Evolutionary conservation across 768 basidiomycete genomes (phyloP), one percentile per base, ranked within the genome.

Genomic region (Pulveroboletus sp.): DNA sequence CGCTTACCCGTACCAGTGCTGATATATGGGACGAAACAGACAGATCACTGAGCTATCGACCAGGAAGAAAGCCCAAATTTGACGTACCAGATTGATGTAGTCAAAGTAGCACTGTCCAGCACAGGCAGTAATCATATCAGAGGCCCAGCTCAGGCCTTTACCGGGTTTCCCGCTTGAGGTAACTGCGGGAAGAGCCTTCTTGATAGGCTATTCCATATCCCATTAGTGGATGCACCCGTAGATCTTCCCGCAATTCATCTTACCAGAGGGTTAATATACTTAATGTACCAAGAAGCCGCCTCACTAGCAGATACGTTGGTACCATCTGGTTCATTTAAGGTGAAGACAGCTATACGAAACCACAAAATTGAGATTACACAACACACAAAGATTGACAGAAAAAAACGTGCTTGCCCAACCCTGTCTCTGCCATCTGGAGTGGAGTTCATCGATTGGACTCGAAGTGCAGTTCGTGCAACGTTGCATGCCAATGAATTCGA

Each of bases 401-500:
- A n/a, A n/a, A 40, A 7, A 59, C 67, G 3, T 52, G 70, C 67
- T 70, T 27, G 64, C 55, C 68, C 68, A 69, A 6, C 54, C 53
- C 40, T 69, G 65, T 13, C 56, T 24, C 43, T 67, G 19, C 60
- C 65, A 69, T 51, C 69, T 70, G 25, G 62, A 47, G 11, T 56
- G 50, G 17, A 72, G 66, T 17, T 63, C 48, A 6, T 50, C 56
- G 12, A 72, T 60, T 4, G 70, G 70, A 24, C 70, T 72, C 5
- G 70, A 72, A 43, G n/a, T 45, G n/a, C 70, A 72, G 41, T 72
- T 69, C 5, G 58, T 40, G 45, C 69, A 72, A 8, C 64, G 69
- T 43, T 72, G 71, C 70, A 64, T 73, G n/a, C 70, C 70, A 7
- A 72, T 69, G 53, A 73, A 72, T 6, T 59, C 61, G 11, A 72